phyloP scores from a whole-genome alignment of 345 rosid genomes.

The Passiflora organensis region DNA sequence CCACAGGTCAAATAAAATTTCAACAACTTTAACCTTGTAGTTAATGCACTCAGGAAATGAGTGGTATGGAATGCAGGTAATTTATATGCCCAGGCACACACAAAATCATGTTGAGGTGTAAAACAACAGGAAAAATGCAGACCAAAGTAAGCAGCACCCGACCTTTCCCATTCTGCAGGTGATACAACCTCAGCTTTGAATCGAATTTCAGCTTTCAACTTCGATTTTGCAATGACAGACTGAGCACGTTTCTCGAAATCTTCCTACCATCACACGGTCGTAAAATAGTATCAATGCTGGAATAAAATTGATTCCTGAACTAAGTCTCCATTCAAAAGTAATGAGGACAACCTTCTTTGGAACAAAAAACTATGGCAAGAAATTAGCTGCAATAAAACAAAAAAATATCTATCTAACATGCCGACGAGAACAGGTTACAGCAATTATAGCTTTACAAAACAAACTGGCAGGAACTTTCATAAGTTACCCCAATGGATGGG shows the following conservation, averaged over 20 bases:
- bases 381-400: too few species aligned
- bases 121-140: too few species aligned
- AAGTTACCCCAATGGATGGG: constrained; percentile 81
- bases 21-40: constrained; percentile 7
- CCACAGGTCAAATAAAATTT: background rate
- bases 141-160: constrained; percentile 17
- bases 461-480: background rate
- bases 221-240: constrained; percentile 72
- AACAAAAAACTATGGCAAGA: background rate
- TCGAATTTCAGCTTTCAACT: constrained; percentile 81
- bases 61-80: background rate
- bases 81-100: too few species aligned
- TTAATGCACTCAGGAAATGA: background rate
- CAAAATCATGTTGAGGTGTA: too few species aligned
- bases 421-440: background rate
- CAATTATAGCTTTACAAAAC: too few species aligned
- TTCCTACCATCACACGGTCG: constrained; percentile 46
- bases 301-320: background rate
- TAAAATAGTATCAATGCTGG: constrained; percentile 14
- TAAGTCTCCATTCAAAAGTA: background rate
- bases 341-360: background rate
- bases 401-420: background rate
- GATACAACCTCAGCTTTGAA: constrained; percentile 71
- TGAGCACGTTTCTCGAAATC: constrained; percentile 82
- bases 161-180: constrained; percentile 94